Conservation (phyloP, 1,284 basidiomycete species). For the Schizopora paradoxa region DNA sequence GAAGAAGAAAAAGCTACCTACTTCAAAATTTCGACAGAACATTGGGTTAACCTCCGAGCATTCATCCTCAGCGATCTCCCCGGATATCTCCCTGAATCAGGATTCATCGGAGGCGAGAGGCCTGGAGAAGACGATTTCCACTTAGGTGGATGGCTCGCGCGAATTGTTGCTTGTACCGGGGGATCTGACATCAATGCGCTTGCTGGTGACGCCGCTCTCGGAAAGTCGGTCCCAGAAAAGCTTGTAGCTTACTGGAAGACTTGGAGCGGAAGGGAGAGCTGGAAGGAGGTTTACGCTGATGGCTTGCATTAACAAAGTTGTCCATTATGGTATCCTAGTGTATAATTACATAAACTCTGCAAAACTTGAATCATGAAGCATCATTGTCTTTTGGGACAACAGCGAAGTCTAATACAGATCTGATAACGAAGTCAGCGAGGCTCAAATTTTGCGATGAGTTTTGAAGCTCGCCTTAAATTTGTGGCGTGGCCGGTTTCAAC, state of each 20-base stretch:
- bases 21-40: conserved; percentile 35
- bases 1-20: conserved; percentile 34
- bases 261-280: conserved; percentile 53
- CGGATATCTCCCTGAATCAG: conserved; percentile 34
- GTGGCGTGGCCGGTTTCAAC: conserved; percentile 66
- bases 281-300: conserved; percentile 47
- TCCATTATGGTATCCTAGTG: neutral
- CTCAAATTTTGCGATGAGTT: neutral
- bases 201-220: conserved; percentile 34
- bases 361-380: neutral
- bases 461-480: conserved; percentile 55
- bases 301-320: conserved; percentile 37
- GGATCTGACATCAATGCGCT: conserved; percentile 27
- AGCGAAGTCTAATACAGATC: conserved; percentile 18
- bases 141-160: conserved; percentile 46
- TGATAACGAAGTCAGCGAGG: neutral
- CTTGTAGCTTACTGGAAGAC: conserved; percentile 40
- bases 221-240: conserved; percentile 34
- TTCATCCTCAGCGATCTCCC: conserved; percentile 41
- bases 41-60: conserved; percentile 35
- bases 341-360: neutral
- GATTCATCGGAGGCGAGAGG: conserved; percentile 42
- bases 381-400: conserved; percentile 1
- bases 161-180: conserved; percentile 28
- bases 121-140: conserved; percentile 55